Evolutionary conservation across 2,329 filamentous ascomycete genomes (phyloP).

Genomic region (Cordyceps javanica): DNA sequence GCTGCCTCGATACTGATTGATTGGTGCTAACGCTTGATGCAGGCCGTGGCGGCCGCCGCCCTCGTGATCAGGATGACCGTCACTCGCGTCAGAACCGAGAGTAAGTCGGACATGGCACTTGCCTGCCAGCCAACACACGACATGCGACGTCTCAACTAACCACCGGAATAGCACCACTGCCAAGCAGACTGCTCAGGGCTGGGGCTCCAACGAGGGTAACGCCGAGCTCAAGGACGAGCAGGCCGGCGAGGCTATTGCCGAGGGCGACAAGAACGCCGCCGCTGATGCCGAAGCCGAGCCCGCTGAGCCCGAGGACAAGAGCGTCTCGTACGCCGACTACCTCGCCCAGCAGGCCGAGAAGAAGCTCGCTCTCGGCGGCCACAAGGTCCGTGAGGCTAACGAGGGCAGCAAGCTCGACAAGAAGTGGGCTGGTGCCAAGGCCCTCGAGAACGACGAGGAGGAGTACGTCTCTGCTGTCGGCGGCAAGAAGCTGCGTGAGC

Average conservation of each 20-base stretch:
- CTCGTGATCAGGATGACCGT: slow-evolving; percentile 51
- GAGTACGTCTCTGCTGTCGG: slow-evolving; percentile 69
- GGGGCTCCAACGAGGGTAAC: slow-evolving; percentile 76
- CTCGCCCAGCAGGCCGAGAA: slow-evolving; percentile 66
- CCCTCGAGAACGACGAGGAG: slow-evolving; percentile 59
- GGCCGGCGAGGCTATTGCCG: slow-evolving; percentile 82
- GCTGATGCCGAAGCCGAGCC: slow-evolving; percentile 41
- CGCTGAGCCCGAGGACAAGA: slow-evolving; percentile 73
- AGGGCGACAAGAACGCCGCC: slow-evolving; percentile 67
- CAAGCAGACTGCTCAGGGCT: slow-evolving; percentile 83
- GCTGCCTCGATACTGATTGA: not conserved
- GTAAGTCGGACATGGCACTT: slow-evolving; percentile 35
- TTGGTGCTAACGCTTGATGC: slow-evolving; percentile 4
- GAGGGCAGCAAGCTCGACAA: slow-evolving; percentile 83
- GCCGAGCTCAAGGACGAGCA: slow-evolving; percentile 88
- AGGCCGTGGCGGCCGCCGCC: slow-evolving; percentile 49
- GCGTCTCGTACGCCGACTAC: slow-evolving; percentile 85
- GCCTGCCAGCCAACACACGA: not conserved
- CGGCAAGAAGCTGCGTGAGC: slow-evolving; percentile 78
- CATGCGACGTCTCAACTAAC: not conserved
- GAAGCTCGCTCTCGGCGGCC: slow-evolving; percentile 62
- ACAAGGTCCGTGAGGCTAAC: slow-evolving; percentile 79
- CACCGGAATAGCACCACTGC: slow-evolving; percentile 58
- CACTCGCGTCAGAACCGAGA: slow-evolving; percentile 42
- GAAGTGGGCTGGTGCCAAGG: slow-evolving; percentile 87